Evolutionary conservation across 2,329 filamentous ascomycete species (phyloP).

Genomic region (Cladophialophora immunda): DNA sequence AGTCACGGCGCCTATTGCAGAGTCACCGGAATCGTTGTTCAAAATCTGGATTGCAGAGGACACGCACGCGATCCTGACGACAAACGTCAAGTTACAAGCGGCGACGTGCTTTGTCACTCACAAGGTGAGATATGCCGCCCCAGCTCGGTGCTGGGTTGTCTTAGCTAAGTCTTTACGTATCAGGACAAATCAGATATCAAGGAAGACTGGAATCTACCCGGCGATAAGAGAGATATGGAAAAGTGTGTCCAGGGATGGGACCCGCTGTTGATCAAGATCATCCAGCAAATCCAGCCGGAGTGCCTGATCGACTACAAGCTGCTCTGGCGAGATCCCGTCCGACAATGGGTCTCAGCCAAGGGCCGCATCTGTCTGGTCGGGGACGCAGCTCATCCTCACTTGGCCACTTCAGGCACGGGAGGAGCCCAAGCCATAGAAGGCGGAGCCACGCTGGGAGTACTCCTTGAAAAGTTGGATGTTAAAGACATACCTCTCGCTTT

Average conservation of each 20-base stretch:
- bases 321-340: slow-evolving; percentile 37
- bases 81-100: slow-evolving; percentile 56
- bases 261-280: slow-evolving; percentile 32
- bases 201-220: slow-evolving; percentile 64
- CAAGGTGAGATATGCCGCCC: slow-evolving; percentile 44
- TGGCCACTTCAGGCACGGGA: slow-evolving; percentile 29
- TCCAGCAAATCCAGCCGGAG: slow-evolving; percentile 40
- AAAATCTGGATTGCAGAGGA: slow-evolving; percentile 60
- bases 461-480: slow-evolving; percentile 10
- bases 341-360: slow-evolving; percentile 25
- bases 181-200: slow-evolving; percentile 62
- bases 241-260: slow-evolving; percentile 62
- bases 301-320: slow-evolving; percentile 43
- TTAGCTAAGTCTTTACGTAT: neutral
- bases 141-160: neutral
- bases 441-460: slow-evolving; percentile 40
- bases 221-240: slow-evolving; percentile 60
- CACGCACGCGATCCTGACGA: slow-evolving; percentile 54
- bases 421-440: slow-evolving; percentile 35
- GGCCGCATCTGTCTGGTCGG: slow-evolving; percentile 41
- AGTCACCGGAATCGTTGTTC: neutral
- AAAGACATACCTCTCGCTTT: slow-evolving; percentile 16
- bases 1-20: neutral
- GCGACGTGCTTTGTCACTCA: slow-evolving; percentile 66
- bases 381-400: slow-evolving; percentile 32